phyloP scores from a whole-genome alignment of 1,284 basidiomycete genomes.

The Leccinum fallax region DNA sequence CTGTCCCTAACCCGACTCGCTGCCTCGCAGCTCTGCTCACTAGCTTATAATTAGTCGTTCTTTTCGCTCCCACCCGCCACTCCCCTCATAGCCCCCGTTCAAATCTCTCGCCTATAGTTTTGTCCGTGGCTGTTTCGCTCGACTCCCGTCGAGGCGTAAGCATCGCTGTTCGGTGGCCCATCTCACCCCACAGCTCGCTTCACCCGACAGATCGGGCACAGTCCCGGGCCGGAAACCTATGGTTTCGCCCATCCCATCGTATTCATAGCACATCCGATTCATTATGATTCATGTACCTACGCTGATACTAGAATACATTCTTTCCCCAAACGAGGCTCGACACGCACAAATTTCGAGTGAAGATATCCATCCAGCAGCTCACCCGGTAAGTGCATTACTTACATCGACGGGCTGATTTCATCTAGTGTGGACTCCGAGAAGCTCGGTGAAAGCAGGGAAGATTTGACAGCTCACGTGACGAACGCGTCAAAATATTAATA shows the following conservation, averaged over 20 bases:
- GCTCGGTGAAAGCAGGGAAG: too few species aligned
- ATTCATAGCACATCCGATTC: not conserved
- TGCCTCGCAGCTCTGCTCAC: too few species aligned
- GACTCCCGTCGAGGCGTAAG: not conserved
- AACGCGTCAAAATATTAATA: constrained; percentile 11
- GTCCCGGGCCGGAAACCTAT: not conserved
- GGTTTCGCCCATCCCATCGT: not conserved
- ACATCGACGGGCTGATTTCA: too few species aligned
- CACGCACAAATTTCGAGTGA: not conserved
- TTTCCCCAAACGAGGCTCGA: not conserved
- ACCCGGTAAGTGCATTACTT: too few species aligned
- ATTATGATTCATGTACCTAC: not conserved
- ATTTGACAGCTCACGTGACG: constrained; percentile 24
- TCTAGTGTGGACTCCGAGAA: too few species aligned
- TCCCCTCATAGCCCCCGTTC: too few species aligned
- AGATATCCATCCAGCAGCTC: too few species aligned
- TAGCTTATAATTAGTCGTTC: too few species aligned
- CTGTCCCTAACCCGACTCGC: too few species aligned
- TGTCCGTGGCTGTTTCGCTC: too few species aligned
- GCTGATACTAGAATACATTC: not conserved
- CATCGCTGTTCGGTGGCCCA: not conserved
- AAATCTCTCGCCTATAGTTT: too few species aligned
- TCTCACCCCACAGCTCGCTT: not conserved
- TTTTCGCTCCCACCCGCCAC: too few species aligned
- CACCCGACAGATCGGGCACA: not conserved